Evolutionary conservation across 225 moss, liverwort and hornwort species (phyloP).

Genomic region (Pleurozium schreberi): DNA sequence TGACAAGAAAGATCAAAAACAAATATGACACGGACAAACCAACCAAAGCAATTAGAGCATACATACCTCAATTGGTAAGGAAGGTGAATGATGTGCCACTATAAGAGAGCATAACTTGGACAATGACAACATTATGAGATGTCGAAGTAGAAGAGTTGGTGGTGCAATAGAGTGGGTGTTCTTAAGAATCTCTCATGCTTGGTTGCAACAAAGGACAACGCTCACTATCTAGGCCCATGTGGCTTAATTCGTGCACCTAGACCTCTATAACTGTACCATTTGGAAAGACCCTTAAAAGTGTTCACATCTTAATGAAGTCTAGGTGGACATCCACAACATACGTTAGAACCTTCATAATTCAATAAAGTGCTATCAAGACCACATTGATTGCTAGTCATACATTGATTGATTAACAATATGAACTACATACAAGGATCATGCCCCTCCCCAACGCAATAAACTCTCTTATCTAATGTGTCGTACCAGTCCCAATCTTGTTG

Average conservation of each 20-base stretch:
- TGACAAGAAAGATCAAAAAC: neutral
- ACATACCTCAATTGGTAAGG: neutral
- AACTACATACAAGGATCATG: too few relatives aligned
- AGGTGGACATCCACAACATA: neutral
- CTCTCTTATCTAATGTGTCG: too few relatives aligned
- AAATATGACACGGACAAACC: rapidly evolving
- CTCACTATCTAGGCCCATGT: neutral
- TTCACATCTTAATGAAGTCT: neutral
- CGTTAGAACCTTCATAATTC: too few relatives aligned
- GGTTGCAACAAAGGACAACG: neutral
- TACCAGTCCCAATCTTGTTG: too few relatives aligned
- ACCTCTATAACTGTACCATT: neutral
- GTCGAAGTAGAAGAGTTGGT: neutral
- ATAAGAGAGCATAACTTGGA: neutral
- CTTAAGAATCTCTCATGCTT: neutral
- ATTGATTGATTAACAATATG: too few relatives aligned
- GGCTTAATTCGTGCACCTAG: neutral
- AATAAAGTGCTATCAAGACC: too few relatives aligned
- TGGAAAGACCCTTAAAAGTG: neutral
- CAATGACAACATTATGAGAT: neutral
- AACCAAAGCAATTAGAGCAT: neutral
- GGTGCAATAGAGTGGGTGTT: neutral
- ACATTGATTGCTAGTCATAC: too few relatives aligned
- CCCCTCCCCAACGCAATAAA: too few relatives aligned
- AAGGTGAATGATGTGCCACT: neutral